Conservation (phyloP, 2,329 filamentous ascomycete species). For the Colletotrichum tamarilloi region DNA sequence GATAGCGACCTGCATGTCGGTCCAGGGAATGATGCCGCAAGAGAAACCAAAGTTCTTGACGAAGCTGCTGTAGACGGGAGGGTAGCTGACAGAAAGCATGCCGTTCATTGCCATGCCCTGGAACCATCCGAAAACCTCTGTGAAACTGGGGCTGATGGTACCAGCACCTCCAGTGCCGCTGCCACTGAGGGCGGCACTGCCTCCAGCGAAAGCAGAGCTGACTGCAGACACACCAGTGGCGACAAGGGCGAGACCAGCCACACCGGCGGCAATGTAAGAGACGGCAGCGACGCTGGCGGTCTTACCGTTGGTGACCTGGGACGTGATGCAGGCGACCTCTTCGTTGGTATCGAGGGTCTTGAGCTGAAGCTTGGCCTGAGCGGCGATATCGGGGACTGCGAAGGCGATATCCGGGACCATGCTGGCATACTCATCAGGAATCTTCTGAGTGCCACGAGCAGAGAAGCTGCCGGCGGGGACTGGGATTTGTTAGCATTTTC, state of each 20-base stretch:
- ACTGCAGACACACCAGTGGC: constrained; percentile 79
- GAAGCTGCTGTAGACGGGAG: constrained; percentile 88
- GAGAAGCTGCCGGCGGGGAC: constrained; percentile 81
- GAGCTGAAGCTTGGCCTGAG: constrained; percentile 83
- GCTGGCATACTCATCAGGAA: constrained; percentile 77
- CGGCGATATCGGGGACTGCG: constrained; percentile 88
- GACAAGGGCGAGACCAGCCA: constrained; percentile 85
- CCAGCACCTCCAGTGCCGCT: constrained; percentile 68
- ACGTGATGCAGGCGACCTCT: constrained; percentile 82
- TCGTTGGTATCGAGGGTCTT: constrained; percentile 63
- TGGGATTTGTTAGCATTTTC: constrained; percentile 45
- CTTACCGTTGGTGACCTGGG: constrained; percentile 88
- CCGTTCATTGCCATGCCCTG: constrained; percentile 95
- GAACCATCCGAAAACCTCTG: constrained; percentile 88
- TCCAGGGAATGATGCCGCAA: constrained; percentile 85
- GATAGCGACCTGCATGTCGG: constrained; percentile 81
- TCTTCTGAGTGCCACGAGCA: constrained; percentile 76
- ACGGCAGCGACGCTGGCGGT: constrained; percentile 80
- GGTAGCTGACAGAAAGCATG: constrained; percentile 93
- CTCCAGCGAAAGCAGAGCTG: constrained; percentile 67
- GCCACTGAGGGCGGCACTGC: constrained; percentile 60
- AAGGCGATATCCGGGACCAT: constrained; percentile 92
- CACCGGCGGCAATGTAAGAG: constrained; percentile 83
- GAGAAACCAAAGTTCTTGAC: constrained; percentile 95
- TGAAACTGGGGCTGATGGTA: constrained; percentile 83